Evolutionary conservation across 257 asterid genomes (phyloP).

Genomic region (Avicennia marina): DNA sequence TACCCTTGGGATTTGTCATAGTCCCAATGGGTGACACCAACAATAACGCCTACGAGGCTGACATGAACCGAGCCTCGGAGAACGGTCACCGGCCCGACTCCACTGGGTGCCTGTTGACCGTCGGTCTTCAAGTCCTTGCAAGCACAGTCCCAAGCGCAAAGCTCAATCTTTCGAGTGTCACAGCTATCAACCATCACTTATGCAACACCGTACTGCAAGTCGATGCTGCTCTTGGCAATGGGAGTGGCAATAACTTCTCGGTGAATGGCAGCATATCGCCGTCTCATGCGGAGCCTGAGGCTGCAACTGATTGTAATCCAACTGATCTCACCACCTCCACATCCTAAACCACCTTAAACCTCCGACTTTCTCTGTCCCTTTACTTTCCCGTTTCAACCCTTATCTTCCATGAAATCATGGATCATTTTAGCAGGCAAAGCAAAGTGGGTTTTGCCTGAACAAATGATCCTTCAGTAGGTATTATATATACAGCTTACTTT

Average conservation of each 20-base stretch:
- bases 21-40: constrained; percentile 34
- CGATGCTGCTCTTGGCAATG: constrained; percentile 35
- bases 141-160: constrained; percentile 80
- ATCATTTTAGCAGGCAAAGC: too few relatives aligned
- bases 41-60: constrained; percentile 12
- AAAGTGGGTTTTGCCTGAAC: too few relatives aligned
- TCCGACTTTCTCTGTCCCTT: constrained; percentile 16
- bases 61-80: constrained; percentile 14
- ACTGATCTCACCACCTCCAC: constrained; percentile 24
- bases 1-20: constrained; percentile 75
- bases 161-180: constrained; percentile 73
- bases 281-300: constrained; percentile 21
- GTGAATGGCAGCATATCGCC: constrained; percentile 7
- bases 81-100: constrained; percentile 23
- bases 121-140: constrained; percentile 72
- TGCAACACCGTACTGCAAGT: constrained; percentile 75
- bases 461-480: too few relatives aligned
- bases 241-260: neutral
- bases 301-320: constrained; percentile 18
- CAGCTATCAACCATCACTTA: constrained; percentile 67
- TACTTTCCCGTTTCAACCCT: neutral
- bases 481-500: too few relatives aligned
- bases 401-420: too few relatives aligned
- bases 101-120: constrained; percentile 67
- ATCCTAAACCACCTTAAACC: constrained; percentile 38